Evolutionary conservation across 23 red algal genomes (phyloP).

Genomic region (Gracilaria domingensis): DNA sequence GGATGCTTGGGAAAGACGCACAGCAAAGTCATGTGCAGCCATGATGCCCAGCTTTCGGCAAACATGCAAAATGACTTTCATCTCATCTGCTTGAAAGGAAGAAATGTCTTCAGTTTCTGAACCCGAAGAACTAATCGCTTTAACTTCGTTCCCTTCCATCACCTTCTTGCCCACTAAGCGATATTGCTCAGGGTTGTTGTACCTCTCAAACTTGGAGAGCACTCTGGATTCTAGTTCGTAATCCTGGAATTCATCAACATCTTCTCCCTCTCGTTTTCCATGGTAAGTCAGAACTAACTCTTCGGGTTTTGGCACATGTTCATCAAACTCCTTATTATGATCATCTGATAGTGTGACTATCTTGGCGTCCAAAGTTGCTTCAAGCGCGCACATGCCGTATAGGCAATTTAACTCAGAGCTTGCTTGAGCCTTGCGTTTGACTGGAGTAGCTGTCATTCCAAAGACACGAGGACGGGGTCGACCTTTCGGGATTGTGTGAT

Average conservation of each 20-base stretch:
- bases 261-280: not conserved
- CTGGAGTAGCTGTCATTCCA: constrained; percentile 72
- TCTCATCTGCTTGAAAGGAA: constrained; percentile 21
- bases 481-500: constrained; percentile 42
- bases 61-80: constrained; percentile 24
- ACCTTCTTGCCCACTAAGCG: not conserved
- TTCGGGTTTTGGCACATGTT: constrained; percentile 63
- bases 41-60: constrained; percentile 27
- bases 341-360: constrained; percentile 54
- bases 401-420: not conserved
- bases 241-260: constrained; percentile 5
- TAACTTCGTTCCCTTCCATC: not conserved
- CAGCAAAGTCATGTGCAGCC: constrained; percentile 44
- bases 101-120: not conserved
- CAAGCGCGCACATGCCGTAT: constrained; percentile 28
- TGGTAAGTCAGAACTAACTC: constrained; percentile 59
- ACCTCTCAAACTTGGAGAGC: constrained; percentile 5
- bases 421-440: constrained; percentile 46
- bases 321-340: constrained; percentile 40
- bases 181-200: not conserved
- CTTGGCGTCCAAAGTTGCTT: constrained; percentile 66
- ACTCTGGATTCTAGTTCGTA: constrained; percentile 26
- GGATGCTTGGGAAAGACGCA: constrained; percentile 17
- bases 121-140: not conserved
- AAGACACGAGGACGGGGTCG: constrained; percentile 61